Base-by-base conservation (phyloP, 768 basidiomycete species). In the Mycena galopus region DNA sequence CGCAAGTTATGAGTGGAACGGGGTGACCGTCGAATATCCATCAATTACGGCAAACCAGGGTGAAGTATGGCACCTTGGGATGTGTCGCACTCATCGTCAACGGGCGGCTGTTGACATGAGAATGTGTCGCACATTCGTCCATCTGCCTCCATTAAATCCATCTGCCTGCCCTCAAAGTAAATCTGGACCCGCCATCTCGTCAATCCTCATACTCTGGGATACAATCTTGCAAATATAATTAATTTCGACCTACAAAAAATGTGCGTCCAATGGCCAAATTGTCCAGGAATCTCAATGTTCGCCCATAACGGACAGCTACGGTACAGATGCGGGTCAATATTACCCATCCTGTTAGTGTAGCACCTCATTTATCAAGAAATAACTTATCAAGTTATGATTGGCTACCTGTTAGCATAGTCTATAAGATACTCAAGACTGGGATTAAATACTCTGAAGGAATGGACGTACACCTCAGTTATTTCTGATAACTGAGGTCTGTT, bases 321-420 rank as follows among this genome's bases (percentile, higher is more conserved):
- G 57, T 58, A 35, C 57, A 33, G 57, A 58, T 58, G 57, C 57
- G 57, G 57, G 57, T 58, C 57, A 58, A 58, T 37, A n/a, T 58
- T 35, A 58, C 57, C 57, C 57, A 35, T 58, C 60, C 60, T 63
- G 29, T 63, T 63, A 50, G 61, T 25, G 35, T 63, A 50, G 61
- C 47, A 35, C 44, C 47, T 63, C 61, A 60, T 11, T 60, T 39
- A 60, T 44, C 7, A 60, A 55, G 53, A 55, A 30, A 44, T 25
- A 61, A 61, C 42, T 61, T 32, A 35, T 33, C 51, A 35, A 51
- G 44, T 64, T 64, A 64, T n/a, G n/a, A n/a, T 64, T 64, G 32
- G 12, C 62, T 64, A 64, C 62, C 62, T 35, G 47, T 53, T 64
- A 53, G 62, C 62, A 32, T 64, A 64, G 62, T 16, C 62, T 64